Conservation (phyloP, 805 yeast genomes). For the Metschnikowia chrysomelidarum region DNA sequence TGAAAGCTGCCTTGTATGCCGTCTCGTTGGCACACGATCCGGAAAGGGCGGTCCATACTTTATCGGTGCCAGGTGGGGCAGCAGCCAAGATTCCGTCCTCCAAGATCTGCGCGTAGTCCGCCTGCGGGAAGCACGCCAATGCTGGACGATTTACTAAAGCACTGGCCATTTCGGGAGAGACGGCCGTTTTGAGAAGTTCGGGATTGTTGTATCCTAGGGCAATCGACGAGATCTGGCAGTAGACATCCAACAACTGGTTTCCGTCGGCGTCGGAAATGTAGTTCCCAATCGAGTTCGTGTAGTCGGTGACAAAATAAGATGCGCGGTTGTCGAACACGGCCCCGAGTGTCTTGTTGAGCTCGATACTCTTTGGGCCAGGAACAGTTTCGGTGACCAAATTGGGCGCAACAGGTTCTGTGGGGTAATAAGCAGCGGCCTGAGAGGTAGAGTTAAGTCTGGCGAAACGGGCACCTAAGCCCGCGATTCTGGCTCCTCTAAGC, state of each 20-base stretch:
- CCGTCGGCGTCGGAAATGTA: conserved; percentile 44
- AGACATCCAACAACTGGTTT: conserved; percentile 39
- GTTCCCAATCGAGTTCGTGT: conserved; percentile 37
- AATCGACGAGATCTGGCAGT: conserved; percentile 43
- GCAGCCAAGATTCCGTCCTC: conserved; percentile 53
- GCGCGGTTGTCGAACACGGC: conserved; percentile 41
- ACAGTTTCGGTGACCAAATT: conserved; percentile 26
- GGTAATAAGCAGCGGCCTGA: conserved; percentile 31
- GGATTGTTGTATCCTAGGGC: conserved; percentile 46
- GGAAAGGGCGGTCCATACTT: conserved; percentile 63
- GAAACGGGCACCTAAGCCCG: neutral
- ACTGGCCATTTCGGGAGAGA: conserved; percentile 39
- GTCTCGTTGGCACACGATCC: conserved; percentile 73
- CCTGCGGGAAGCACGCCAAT: conserved; percentile 58
- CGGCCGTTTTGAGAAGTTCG: conserved; percentile 34
- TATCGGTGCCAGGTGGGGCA: conserved; percentile 60
- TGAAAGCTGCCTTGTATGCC: conserved; percentile 70
- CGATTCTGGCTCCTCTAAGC: conserved; percentile 12
- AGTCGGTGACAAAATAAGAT: conserved; percentile 42
- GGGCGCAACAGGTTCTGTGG: conserved; percentile 37
- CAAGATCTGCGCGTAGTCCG: conserved; percentile 50
- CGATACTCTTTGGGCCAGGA: conserved; percentile 39
- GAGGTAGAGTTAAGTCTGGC: conserved; percentile 15
- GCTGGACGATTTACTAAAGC: conserved; percentile 45
- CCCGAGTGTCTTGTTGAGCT: conserved; percentile 35